phyloP scores from a whole-genome alignment of 805 yeast species.

The Sugiyamaella valdiviana region DNA sequence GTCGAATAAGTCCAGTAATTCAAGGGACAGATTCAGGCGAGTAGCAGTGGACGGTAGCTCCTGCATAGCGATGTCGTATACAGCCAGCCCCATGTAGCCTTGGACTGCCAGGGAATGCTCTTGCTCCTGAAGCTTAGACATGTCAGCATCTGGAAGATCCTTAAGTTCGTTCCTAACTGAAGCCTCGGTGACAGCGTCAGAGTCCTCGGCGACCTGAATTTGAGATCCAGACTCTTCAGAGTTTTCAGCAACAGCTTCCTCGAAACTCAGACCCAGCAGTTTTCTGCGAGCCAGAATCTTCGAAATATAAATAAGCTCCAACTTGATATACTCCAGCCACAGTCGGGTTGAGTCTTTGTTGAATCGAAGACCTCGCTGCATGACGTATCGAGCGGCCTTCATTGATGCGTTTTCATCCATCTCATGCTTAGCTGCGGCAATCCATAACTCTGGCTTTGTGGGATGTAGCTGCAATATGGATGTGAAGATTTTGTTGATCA shows the following conservation, averaged over 20 bases:
- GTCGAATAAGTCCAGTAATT: slow-evolving; percentile 56
- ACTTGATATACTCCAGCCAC: slow-evolving; percentile 82
- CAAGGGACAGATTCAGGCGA: slow-evolving; percentile 39
- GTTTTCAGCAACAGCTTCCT: slow-evolving; percentile 49
- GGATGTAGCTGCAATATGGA: slow-evolving; percentile 82
- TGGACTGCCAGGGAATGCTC: slow-evolving; percentile 73
- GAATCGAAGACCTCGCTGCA: slow-evolving; percentile 80
- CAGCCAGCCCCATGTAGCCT: slow-evolving; percentile 65
- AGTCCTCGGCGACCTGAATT: slow-evolving; percentile 37
- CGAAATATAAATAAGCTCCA: slow-evolving; percentile 81
- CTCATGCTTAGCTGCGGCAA: slow-evolving; percentile 90
- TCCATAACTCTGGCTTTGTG: slow-evolving; percentile 85
- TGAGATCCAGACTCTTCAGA: slow-evolving; percentile 34
- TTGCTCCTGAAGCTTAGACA: slow-evolving; percentile 78
- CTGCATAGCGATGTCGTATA: slow-evolving; percentile 59
- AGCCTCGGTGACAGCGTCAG: slow-evolving; percentile 43
- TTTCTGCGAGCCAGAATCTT: slow-evolving; percentile 78
- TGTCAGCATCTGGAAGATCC: slow-evolving; percentile 78
- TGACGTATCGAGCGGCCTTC: slow-evolving; percentile 76
- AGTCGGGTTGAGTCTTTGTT: slow-evolving; percentile 65
- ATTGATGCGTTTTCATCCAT: slow-evolving; percentile 84
- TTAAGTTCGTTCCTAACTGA: slow-evolving; percentile 51
- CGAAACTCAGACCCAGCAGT: slow-evolving; percentile 61
- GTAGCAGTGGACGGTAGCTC: slow-evolving; percentile 31
- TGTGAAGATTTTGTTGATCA: slow-evolving; percentile 55